Conservation (phyloP, 2,329 filamentous ascomycete species). For the Geoglossum cookeanum region DNA sequence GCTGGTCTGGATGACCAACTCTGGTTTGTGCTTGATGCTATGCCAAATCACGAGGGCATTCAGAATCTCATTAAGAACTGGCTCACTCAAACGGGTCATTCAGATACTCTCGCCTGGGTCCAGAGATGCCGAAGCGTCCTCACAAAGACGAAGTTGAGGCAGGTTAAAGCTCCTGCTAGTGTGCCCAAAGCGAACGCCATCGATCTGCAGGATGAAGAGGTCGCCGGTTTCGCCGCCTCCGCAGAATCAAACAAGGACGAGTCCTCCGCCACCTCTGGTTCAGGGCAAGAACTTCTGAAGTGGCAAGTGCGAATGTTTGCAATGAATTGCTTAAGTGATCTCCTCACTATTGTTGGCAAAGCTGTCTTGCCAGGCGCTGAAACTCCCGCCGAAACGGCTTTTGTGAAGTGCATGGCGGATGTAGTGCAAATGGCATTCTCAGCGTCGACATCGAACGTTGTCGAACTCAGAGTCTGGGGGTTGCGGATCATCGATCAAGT, state of each 20-base stretch:
- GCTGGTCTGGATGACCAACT: conserved; percentile 73
- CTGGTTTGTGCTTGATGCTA: conserved; percentile 71
- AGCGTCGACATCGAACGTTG: conserved; percentile 80
- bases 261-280: conserved; percentile 25
- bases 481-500: conserved; percentile 87
- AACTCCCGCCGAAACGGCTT: conserved; percentile 53
- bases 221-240: conserved; percentile 80
- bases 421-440: conserved; percentile 95
- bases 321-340: conserved; percentile 70
- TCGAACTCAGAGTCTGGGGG: conserved; percentile 77
- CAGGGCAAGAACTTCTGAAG: conserved; percentile 69
- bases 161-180: conserved; percentile 31
- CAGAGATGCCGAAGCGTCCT: conserved; percentile 74
- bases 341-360: conserved; percentile 61
- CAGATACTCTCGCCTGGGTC: conserved; percentile 69
- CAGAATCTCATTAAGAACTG: conserved; percentile 79
- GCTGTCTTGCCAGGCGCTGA: conserved; percentile 56
- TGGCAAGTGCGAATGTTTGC: conserved; percentile 96
- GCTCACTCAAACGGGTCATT: conserved; percentile 74
- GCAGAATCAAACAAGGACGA: conserved; percentile 42
- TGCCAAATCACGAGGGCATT: conserved; percentile 60
- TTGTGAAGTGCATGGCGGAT: conserved; percentile 74
- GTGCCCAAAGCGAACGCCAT: conserved; percentile 30
- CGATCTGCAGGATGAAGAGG: conserved; percentile 91
- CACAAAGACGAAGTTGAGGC: conserved; percentile 62